Base-by-base conservation (phyloP, 306 rosid species). In the Rubus parviflorus region DNA sequence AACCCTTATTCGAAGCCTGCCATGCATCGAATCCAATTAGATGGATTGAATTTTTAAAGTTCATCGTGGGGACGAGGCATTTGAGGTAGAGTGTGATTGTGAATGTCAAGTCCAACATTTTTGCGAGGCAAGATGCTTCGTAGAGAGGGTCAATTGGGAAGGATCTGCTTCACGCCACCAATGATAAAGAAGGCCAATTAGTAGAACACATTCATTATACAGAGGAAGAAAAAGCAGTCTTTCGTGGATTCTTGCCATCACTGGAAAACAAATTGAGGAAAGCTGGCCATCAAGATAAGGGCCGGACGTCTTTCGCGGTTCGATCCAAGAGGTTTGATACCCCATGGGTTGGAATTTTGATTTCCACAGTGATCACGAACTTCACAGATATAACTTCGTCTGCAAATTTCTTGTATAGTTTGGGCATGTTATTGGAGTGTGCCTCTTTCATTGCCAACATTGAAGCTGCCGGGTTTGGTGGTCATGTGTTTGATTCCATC, bases 341-440 rank as follows among this genome's bases (percentile, higher is more conserved):
- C 38, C 85, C 85, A 1, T 57, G 80, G 61, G 57, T 76, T 8
- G 85, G 85, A 14, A 81, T 81, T 60, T 8, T 77, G 73, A 6
- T 77, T 7, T 81, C 85, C 12, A 65, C 81, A 2, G 4, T 15
- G 43, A 72, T 81, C 22, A 52, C 60, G 69, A 40, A 77, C n/a
- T 81, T 81, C 43, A 65, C 74, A 1, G 81, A 52, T 17, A 77
- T 77, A n/a, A 71, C 77, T 16, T 72, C 85, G 2, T 73, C 85
- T 30, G 78, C 81, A n/a, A 81, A 81, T 66, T 81, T 81, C 81
- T 66, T 81, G 81, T 81, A 81, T 25, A 77, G 85, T 57, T 64
- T 81, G 78, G 85, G 85, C 2, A 81, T 81, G 85, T 38, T 81
- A 2, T 48, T 81, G 75, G 85, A 81, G 66, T 77, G 77, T 57